Conservation (phyloP, 768 basidiomycete species). For the Leucogyrophana mollusca region DNA sequence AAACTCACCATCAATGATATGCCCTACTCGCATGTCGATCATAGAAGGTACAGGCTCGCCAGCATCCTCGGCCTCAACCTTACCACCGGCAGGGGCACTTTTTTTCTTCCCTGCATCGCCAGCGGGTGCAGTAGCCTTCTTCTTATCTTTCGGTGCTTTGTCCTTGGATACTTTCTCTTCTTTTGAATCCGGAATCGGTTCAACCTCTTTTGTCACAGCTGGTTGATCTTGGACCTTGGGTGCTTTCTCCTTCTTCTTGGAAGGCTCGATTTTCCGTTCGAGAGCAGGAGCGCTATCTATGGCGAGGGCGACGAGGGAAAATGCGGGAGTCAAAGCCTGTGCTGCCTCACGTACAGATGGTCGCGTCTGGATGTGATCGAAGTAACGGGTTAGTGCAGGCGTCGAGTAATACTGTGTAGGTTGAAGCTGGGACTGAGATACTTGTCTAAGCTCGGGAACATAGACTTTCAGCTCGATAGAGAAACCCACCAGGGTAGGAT, state of each 20-base stretch:
- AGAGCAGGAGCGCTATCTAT: constrained; percentile 70
- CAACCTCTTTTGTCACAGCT: constrained; percentile 22
- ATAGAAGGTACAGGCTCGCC: constrained; percentile 91
- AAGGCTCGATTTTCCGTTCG: constrained; percentile 68
- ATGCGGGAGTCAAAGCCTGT: constrained; percentile 48
- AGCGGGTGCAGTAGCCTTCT: constrained; percentile 25
- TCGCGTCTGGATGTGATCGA: constrained; percentile 86
- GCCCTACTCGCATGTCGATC: constrained; percentile 95
- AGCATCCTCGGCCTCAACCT: constrained; percentile 54
- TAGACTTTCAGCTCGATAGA: background rate
- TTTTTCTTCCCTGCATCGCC: constrained; percentile 42
- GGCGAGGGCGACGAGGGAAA: constrained; percentile 64
- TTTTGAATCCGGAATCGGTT: constrained; percentile 28
- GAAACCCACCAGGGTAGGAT: constrained; percentile 74
- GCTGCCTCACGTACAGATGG: constrained; percentile 61
- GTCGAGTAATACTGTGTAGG: constrained; percentile 73
- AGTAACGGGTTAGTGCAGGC: constrained; percentile 89
- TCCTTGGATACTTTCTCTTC: constrained; percentile 40
- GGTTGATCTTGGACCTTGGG: constrained; percentile 27
- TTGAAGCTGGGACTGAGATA: constrained; percentile 61
- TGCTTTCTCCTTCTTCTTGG: constrained; percentile 77
- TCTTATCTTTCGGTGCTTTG: constrained; percentile 62
- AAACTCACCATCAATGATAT: constrained; percentile 80
- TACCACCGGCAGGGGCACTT: constrained; percentile 35
- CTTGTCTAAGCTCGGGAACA: constrained; percentile 10